These are phyloP conservation scores for Tuber umbilicatum DNA, from an alignment of 495 filamentous ascomycete species.

Conservation along the genomic window DNA sequence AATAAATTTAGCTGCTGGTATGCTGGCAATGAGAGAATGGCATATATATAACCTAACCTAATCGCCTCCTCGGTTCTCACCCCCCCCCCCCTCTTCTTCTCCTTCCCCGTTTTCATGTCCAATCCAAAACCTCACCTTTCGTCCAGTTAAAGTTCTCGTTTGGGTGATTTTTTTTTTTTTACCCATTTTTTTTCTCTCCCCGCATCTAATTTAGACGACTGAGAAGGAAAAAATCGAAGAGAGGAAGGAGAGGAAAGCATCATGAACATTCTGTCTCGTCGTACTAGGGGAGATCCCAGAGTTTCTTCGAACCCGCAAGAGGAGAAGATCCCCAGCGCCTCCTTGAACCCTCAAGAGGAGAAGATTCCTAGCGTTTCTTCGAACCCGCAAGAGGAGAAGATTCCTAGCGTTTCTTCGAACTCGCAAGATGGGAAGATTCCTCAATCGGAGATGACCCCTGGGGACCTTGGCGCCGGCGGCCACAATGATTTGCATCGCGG, in stretches of 20 bases:
- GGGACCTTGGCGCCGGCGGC: constrained; percentile 7
- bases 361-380: constrained; percentile 17
- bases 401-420: background rate
- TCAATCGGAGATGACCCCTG: constrained; percentile 15
- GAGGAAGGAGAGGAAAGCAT: background rate
- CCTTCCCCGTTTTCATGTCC: background rate
- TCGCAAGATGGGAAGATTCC: background rate
- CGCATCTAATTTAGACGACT: background rate
- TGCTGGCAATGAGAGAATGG: background rate
- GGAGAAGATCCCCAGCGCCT: constrained; percentile 16
- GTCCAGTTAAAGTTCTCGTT: background rate
- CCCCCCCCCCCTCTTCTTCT: background rate
- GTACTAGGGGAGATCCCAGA: constrained; percentile 8
- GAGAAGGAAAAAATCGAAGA: background rate
- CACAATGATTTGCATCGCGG: constrained; percentile 51
- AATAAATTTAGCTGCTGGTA: background rate
- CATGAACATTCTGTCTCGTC: background rate
- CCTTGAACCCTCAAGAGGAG: no score
- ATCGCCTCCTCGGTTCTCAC: background rate
- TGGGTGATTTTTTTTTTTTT: background rate
- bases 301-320: constrained; percentile 23
- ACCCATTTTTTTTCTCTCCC: background rate
- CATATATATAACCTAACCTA: background rate
- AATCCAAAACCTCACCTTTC: background rate
- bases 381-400: constrained; percentile 27